Evolutionary conservation across 805 yeast genomes (phyloP).

Genomic region (Zygoascus tannicola): DNA sequence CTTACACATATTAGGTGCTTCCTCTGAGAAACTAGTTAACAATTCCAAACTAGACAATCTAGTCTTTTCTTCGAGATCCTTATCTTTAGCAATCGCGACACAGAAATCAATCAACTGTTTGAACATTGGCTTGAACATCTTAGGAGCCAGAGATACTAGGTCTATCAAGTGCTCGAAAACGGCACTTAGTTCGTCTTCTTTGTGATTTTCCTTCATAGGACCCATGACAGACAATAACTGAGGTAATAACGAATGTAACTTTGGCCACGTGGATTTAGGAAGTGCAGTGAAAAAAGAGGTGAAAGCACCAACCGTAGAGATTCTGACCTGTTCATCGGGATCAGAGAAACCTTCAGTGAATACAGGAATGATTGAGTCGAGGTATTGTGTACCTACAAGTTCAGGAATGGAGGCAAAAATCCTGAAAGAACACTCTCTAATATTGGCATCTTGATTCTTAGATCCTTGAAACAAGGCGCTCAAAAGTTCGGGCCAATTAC

Average conservation of each 20-base stretch:
- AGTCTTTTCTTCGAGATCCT: conserved; percentile 67
- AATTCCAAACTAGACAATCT: conserved; percentile 84
- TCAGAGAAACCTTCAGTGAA: conserved; percentile 80
- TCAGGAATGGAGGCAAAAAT: conserved; percentile 80
- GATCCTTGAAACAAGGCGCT: conserved; percentile 67
- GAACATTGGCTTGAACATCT: conserved; percentile 86
- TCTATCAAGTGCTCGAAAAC: conserved; percentile 88
- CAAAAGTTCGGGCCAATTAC: conserved; percentile 68
- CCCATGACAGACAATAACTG: conserved; percentile 79
- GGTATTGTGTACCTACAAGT: conserved; percentile 51
- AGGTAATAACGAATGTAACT: conserved; percentile 72
- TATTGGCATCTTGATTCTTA: conserved; percentile 45
- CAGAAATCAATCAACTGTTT: conserved; percentile 80
- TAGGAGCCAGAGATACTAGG: conserved; percentile 87
- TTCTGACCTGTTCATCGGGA: conserved; percentile 68
- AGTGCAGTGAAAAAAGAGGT: conserved; percentile 77
- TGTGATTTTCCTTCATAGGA: conserved; percentile 66
- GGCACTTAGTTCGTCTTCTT: conserved; percentile 71
- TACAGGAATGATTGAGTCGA: conserved; percentile 48
- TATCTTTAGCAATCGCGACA: conserved; percentile 71
- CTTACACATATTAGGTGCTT: conserved; percentile 92
- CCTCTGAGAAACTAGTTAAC: conserved; percentile 82
- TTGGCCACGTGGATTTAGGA: conserved; percentile 72
- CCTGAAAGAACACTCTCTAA: conserved; percentile 86
- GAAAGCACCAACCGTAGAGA: conserved; percentile 87